phyloP scores from a whole-genome alignment of 805 yeast species.

The Debaryomyces maramus region DNA sequence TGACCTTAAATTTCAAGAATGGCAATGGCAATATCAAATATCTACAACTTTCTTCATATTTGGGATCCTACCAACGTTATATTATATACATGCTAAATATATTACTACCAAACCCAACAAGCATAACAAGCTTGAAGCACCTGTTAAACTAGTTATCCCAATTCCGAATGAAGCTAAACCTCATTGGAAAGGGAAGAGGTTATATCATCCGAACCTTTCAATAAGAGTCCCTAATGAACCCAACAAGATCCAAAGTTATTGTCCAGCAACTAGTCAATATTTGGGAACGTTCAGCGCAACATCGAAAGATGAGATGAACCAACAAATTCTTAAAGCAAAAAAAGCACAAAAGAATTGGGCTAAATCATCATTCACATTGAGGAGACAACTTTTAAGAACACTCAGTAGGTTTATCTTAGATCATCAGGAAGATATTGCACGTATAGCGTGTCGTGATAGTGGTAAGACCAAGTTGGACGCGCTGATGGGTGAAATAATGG shows the following conservation, averaged over 20 bases:
- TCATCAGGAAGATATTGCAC: constrained; percentile 83
- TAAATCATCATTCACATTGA: constrained; percentile 56
- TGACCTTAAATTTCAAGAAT: constrained; percentile 38
- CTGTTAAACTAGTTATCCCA: constrained; percentile 50
- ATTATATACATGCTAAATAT: constrained; percentile 36
- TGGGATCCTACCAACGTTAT: constrained; percentile 37
- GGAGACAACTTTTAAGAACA: constrained; percentile 71
- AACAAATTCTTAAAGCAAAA: constrained; percentile 51
- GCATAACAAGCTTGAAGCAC: constrained; percentile 44
- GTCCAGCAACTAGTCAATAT: constrained; percentile 95
- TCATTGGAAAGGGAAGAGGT: constrained; percentile 88
- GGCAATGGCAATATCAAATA: constrained; percentile 47
- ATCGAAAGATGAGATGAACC: constrained; percentile 70
- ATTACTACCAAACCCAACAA: constrained; percentile 38
- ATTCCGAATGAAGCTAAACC: constrained; percentile 78
- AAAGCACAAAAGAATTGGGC: constrained; percentile 55
- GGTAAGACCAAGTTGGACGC: constrained; percentile 97
- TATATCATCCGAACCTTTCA: constrained; percentile 56
- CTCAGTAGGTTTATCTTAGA: constrained; percentile 69
- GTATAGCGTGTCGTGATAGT: constrained; percentile 93
- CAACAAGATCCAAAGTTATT: constrained; percentile 71
- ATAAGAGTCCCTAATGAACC: constrained; percentile 64
- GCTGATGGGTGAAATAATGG: constrained; percentile 93
- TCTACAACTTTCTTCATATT: constrained; percentile 43
- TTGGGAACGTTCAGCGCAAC: constrained; percentile 71